Evolutionary conservation across 2,329 filamentous ascomycete genomes (phyloP).

Genomic region (Trichoderma harzianum): DNA sequence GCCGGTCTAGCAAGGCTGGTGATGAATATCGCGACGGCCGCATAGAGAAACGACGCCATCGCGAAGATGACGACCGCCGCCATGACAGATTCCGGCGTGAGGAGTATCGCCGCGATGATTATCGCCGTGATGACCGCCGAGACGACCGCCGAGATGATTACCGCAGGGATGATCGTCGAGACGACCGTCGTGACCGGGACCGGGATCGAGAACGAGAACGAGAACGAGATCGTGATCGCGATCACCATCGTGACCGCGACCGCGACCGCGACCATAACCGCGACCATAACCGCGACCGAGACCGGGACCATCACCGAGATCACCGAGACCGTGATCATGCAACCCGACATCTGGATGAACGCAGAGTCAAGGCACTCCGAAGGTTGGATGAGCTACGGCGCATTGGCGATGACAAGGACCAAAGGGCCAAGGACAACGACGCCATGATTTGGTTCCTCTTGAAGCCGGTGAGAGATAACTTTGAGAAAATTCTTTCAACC

Average conservation of each 20-base stretch:
- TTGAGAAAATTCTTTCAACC: conserved; percentile 57
- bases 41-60: conserved; percentile 29
- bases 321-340: conserved; percentile 32
- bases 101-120: conserved; percentile 30
- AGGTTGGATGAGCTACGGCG: conserved; percentile 43
- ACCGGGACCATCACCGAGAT: conserved; percentile 32
- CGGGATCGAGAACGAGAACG: conserved; percentile 23
- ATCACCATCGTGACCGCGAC: conserved; percentile 29
- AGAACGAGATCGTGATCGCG: conserved; percentile 21
- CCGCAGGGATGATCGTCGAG: conserved; percentile 21
- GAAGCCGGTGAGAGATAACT: conserved; percentile 57
- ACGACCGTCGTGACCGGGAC: conserved; percentile 20
- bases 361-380: conserved; percentile 39
- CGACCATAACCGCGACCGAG: conserved; percentile 32
- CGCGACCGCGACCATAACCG: conserved; percentile 31
- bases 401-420: conserved; percentile 49
- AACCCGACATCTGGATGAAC: conserved; percentile 37
- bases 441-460: conserved; percentile 49
- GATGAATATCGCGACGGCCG: conserved; percentile 38
- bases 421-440: conserved; percentile 44
- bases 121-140: conserved; percentile 23
- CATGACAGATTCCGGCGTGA: conserved; percentile 38
- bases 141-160: conserved; percentile 26
- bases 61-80: conserved; percentile 32
- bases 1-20: conserved; percentile 36